Evolutionary conservation across 1,284 basidiomycete genomes (phyloP), one percentile per base, ranked within the genome.

Genomic region (Cutaneotrichosporon spelunceum): DNA sequence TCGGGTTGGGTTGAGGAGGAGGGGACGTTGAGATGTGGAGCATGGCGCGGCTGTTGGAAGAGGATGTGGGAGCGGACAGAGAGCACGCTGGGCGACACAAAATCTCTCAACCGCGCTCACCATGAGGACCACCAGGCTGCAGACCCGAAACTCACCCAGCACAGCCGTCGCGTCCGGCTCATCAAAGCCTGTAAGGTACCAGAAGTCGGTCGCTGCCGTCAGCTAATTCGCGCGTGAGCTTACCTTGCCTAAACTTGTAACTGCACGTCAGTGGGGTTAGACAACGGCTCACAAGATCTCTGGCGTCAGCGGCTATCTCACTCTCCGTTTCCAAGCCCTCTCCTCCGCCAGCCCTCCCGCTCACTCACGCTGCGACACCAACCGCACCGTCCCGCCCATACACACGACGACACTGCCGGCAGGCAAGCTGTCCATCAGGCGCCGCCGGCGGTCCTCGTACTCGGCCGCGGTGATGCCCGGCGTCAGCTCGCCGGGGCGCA

Each of bases 181-280:
- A 64, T 93, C 87, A 72, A 96, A 96, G 7, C 96, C 95, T 0
- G 94, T 94, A 13, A 97, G 82, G 74, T 97, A 97, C 88, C 87
- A 91, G 75, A 95, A 93, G 78, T 95, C 88, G 48, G 92, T 94
- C 1, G 87, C 86, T 79, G 63, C 9, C 4, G 42, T 39, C 33
- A 62, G 59, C 39, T 24, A 8, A 5, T 7, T n/a, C 44, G 26
- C 27, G 39, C 34, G 27, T 7, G 3, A 30, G 27, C 72, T 21
- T 54, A 78, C 78, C 66, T 78, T 97, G 95, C 42, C 95, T 86
- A 75, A 92, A 98, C 76, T 93, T 93, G 83, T 97, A 97, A 77
- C 93, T 95, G 54, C 21, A 16, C 26, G 59, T 55, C 55, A 56
- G 60, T 54, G 24, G 21, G n/a, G 29, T 1, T 5, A 34, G 29